phyloP scores from a whole-genome alignment of 1,139 yeast genomes.

The Zygosaccharomyces sapae region DNA sequence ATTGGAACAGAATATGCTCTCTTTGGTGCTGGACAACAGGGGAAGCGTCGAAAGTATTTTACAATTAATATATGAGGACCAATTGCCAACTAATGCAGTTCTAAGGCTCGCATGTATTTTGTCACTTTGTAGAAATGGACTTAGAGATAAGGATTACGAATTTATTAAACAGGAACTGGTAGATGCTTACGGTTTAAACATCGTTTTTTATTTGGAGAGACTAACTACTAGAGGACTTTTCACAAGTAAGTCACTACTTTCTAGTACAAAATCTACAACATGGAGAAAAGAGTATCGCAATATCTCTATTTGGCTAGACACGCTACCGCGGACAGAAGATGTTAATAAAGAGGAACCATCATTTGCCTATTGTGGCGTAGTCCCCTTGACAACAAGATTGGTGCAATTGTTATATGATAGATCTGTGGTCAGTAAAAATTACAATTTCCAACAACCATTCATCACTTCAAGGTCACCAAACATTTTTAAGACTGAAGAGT shows the following conservation, averaged over 20 bases:
- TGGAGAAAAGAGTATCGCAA: slow-evolving; percentile 25
- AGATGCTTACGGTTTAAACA: slow-evolving; percentile 32
- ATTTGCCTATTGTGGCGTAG: slow-evolving; percentile 37
- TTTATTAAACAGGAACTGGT: slow-evolving; percentile 27
- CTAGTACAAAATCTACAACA: slow-evolving; percentile 3
- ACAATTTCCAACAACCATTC: slow-evolving; percentile 33
- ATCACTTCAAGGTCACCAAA: slow-evolving; percentile 30
- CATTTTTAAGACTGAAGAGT: slow-evolving; percentile 21
- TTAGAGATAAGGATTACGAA: slow-evolving; percentile 31
- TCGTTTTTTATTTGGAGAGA: slow-evolving; percentile 26
- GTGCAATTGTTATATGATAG: slow-evolving; percentile 33
- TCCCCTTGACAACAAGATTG: slow-evolving; percentile 32
- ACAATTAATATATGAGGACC: slow-evolving; percentile 29
- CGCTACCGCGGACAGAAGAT: slow-evolving; percentile 23
- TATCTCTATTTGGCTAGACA: slow-evolving; percentile 27
- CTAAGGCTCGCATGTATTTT: slow-evolving; percentile 27
- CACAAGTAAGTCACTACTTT: slow-evolving; percentile 16
- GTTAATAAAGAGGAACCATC: slow-evolving; percentile 20
- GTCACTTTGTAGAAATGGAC: slow-evolving; percentile 28
- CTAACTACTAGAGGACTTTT: slow-evolving; percentile 24
- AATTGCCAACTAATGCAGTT: slow-evolving; percentile 17
- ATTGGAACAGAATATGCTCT: slow-evolving; percentile 55
- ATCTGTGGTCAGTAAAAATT: slow-evolving; percentile 24
- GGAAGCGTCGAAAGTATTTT: slow-evolving; percentile 24
- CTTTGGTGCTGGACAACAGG: slow-evolving; percentile 25